phyloP scores from a whole-genome alignment of 441 rosid species.

The Theobroma grandiflorum region DNA sequence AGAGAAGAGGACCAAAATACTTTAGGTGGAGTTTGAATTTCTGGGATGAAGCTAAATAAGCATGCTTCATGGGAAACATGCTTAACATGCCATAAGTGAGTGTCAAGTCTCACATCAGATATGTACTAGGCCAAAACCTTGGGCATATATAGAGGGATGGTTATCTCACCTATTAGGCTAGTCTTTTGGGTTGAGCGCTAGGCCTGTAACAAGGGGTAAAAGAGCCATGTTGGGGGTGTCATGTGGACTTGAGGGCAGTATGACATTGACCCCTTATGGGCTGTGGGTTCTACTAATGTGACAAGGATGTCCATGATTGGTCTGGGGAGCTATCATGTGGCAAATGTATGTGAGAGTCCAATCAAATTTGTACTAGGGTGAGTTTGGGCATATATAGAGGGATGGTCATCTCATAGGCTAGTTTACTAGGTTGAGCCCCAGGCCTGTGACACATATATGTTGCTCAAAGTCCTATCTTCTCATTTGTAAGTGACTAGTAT shows the following conservation, averaged over 20 bases:
- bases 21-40: not conserved
- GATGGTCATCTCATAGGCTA: not conserved
- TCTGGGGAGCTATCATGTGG: not conserved
- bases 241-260: not conserved
- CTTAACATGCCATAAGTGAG: not conserved
- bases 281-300: not conserved
- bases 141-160: not conserved
- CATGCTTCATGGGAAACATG: not conserved
- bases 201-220: not conserved
- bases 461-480: not conserved
- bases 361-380: not conserved
- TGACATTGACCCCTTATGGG: not conserved
- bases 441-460: not conserved
- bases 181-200: not conserved
- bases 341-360: not conserved
- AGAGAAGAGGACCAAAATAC: not conserved
- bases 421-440: not conserved
- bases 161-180: not conserved
- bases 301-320: not conserved
- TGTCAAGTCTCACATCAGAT: not conserved
- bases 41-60: not conserved
- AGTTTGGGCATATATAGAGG: not conserved
- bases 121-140: not conserved
- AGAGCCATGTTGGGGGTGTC: not conserved
- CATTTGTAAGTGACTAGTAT: not conserved